phyloP scores from a whole-genome alignment of 2,329 filamentous ascomycete genomes.

The Clonostachys byssicola region DNA sequence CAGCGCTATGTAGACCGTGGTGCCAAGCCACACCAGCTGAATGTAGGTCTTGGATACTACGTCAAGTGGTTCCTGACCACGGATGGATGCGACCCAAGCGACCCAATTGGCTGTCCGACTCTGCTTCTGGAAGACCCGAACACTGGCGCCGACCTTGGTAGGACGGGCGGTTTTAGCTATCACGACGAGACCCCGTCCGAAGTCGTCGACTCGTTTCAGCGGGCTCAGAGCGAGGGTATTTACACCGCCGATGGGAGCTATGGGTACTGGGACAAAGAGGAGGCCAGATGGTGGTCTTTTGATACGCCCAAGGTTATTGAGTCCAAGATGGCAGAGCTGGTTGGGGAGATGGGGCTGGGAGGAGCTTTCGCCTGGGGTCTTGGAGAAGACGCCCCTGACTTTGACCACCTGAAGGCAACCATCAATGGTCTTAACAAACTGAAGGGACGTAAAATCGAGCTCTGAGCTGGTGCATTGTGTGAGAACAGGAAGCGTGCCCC shows the following conservation, averaged over 20 bases:
- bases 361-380: conserved; percentile 75
- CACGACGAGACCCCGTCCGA: conserved; percentile 48
- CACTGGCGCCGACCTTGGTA: conserved; percentile 53
- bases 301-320: conserved; percentile 59
- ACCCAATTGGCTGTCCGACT: conserved; percentile 50
- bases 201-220: conserved; percentile 52
- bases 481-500: too few relatives aligned
- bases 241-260: conserved; percentile 59
- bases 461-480: conserved; percentile 8
- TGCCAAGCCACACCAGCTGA: conserved; percentile 45
- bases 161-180: conserved; percentile 56
- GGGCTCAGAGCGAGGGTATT: conserved; percentile 44
- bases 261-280: conserved; percentile 61
- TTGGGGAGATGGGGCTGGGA: conserved; percentile 52
- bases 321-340: conserved; percentile 58
- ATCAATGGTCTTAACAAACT: conserved; percentile 12
- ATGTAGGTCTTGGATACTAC: conserved; percentile 63
- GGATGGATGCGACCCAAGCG: conserved; percentile 28
- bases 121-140: conserved; percentile 51
- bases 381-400: conserved; percentile 57
- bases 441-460: conserved; percentile 15
- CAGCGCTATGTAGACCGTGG: conserved; percentile 56
- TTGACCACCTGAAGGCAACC: conserved; percentile 31
- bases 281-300: conserved; percentile 69
- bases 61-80: conserved; percentile 57